A percentile compares a stretch with the other conserved stretches of the same genome.
Evolutionary conservation across 495 filamentous ascomycete species (phyloP).

Genomic region (Aspergillus nanangensis): DNA sequence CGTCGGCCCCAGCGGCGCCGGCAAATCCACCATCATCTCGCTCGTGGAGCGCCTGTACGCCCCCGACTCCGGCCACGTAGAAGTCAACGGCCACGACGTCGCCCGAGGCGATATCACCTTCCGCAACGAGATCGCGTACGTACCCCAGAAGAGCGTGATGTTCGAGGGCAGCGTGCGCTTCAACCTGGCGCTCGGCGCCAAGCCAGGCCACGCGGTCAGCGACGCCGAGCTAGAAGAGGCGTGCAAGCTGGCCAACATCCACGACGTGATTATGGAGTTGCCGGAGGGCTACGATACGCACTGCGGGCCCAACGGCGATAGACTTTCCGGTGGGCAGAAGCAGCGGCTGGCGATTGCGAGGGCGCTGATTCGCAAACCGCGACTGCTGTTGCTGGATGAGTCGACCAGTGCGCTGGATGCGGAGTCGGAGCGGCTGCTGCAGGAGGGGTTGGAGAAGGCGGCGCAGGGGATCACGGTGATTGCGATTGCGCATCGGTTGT

Average conservation of each 20-base stretch:
- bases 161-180: constrained; percentile 50
- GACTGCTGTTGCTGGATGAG: constrained; percentile 70
- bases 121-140: constrained; percentile 44
- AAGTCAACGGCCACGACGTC: constrained; percentile 42
- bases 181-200: constrained; percentile 50
- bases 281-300: constrained; percentile 60
- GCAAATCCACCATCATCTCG: constrained; percentile 58
- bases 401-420: constrained; percentile 70
- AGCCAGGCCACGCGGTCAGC: constrained; percentile 33
- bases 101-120: constrained; percentile 29
- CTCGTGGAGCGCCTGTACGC: constrained; percentile 58
- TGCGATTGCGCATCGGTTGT: constrained; percentile 70
- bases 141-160: constrained; percentile 48
- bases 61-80: constrained; percentile 33
- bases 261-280: constrained; percentile 50
- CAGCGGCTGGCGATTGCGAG: constrained; percentile 71
- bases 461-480: constrained; percentile 67
- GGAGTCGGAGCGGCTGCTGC: constrained; percentile 65
- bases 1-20: constrained; percentile 57
- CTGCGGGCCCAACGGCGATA: constrained; percentile 57
- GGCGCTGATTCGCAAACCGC: constrained; percentile 66
- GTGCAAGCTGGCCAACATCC: constrained; percentile 54
- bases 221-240: constrained; percentile 50
- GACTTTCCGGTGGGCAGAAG: constrained; percentile 69
- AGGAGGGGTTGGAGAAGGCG: constrained; percentile 59